Evolutionary conservation across 192 early-diverging fungal genomes (phyloP).

Genomic region (Thamnidium elegans): DNA sequence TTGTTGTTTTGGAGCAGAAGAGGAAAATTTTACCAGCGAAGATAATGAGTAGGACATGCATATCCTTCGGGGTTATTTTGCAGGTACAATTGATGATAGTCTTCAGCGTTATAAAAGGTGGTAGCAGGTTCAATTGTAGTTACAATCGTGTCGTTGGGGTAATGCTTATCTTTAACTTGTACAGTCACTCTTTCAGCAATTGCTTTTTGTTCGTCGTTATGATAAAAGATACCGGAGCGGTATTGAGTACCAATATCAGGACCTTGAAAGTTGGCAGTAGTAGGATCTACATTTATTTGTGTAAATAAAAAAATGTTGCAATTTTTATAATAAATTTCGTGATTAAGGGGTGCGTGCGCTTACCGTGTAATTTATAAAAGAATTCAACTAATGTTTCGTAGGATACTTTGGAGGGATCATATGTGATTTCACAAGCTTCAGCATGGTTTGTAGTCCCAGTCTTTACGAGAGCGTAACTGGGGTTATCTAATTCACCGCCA

Average conservation of each 20-base stretch:
- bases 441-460: slow-evolving; percentile 76
- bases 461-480: slow-evolving; percentile 34
- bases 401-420: slow-evolving; percentile 63
- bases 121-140: slow-evolving; percentile 67
- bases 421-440: slow-evolving; percentile 77
- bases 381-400: slow-evolving; percentile 74
- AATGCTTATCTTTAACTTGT: slow-evolving; percentile 58
- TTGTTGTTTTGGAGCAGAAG: not conserved
- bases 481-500: slow-evolving; percentile 24
- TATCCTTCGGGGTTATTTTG: slow-evolving; percentile 73
- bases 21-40: slow-evolving; percentile 38
- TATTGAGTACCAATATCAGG: slow-evolving; percentile 86
- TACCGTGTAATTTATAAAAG: slow-evolving; percentile 77
- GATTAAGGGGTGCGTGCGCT: not conserved
- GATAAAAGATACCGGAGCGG: slow-evolving; percentile 83
- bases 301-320: not conserved
- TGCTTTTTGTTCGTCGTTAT: slow-evolving; percentile 64
- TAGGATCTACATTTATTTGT: slow-evolving; percentile 59
- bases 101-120: slow-evolving; percentile 79
- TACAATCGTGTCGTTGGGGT: slow-evolving; percentile 51
- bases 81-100: slow-evolving; percentile 64
- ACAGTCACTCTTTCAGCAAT: slow-evolving; percentile 68
- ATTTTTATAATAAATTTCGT: slow-evolving; percentile 1
- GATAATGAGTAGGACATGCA: slow-evolving; percentile 51
- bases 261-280: slow-evolving; percentile 79